Evolutionary conservation across 306 rosid species (phyloP).

Genomic region (Luffa acutangula): DNA sequence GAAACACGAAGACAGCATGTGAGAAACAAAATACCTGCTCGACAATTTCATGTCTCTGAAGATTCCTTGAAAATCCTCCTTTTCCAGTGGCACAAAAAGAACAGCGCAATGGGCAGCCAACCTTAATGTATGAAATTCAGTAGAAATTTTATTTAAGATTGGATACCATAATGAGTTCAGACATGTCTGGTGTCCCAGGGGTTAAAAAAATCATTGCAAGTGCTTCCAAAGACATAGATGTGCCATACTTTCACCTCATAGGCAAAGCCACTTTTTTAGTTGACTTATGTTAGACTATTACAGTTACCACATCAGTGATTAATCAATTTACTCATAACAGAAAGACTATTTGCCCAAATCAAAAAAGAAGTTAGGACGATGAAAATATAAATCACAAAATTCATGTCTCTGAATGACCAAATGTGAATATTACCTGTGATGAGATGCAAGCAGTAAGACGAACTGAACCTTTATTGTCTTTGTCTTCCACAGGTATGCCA

Average conservation of each 20-base stretch:
- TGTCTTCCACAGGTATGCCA: slow-evolving; percentile 75
- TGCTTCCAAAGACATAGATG: background rate
- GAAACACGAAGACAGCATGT: background rate
- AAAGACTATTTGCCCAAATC: background rate
- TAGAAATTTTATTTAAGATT: background rate
- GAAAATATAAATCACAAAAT: background rate
- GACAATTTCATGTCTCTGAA: slow-evolving; percentile 69
- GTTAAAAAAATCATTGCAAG: background rate
- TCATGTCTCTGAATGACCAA: background rate
- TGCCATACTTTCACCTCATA: background rate
- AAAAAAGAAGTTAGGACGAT: background rate
- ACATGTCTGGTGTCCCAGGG: background rate
- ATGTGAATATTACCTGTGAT: slow-evolving; percentile 51
- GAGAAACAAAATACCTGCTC: slow-evolving; percentile 57
- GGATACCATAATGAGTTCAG: background rate
- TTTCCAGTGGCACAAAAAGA: slow-evolving; percentile 98
- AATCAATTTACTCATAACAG: background rate
- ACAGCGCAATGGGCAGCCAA: slow-evolving; percentile 90
- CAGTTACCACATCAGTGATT: background rate
- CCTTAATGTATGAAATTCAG: slow-evolving; percentile 34
- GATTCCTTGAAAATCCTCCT: slow-evolving; percentile 94
- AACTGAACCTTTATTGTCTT: slow-evolving; percentile 34
- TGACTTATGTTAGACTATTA: background rate
- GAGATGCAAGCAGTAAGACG: slow-evolving; percentile 98
- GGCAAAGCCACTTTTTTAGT: background rate